Base-by-base conservation (phyloP, 129 eudicot species). In the Arctium minus region DNA sequence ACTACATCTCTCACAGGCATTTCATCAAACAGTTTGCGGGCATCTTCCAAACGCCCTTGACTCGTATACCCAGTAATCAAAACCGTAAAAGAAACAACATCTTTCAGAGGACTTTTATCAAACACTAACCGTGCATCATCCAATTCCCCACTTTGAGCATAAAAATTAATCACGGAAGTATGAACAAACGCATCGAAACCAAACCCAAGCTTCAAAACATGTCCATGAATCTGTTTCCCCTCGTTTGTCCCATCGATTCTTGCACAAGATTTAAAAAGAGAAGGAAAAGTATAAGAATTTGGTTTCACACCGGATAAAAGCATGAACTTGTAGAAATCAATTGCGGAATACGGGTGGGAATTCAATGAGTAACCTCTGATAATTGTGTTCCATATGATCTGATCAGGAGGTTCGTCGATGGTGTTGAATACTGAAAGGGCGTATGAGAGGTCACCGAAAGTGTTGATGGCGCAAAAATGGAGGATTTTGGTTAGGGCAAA, bases 1-100 rank as follows among this genome's bases (percentile, higher is more conserved):
- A 94, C 96, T 9, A 11, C 64, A 84, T 92, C 94, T 76, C 87
- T 90, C 39, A 65, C 86, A 64, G 82, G 86, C 97, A 94, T 92
- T 33, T 77, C 83, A 72, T 79, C 83, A 42, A 94, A 90, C 75
- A 90, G 80, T 81, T 81, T 80, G 75, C 76, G 83, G 0, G 92
- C 97, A 22, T 70, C 86, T 62, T 75, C 79, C 65, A 92, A 67
- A 37, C 77, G 69, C 33, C 91, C 87, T 15, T 86, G 82, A 70
- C 84, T 92, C 3, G 88, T 79, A 44, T 88, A 94, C 50, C 92
- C 92, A 1, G 89, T 87, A 29, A 92, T 89, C 84, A 94, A 87
- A 0, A 92, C 88, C 0, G 96, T 89, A 90, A 94, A 94, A 10
- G 90, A 74, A 78, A 87, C 90, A 87, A 89, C 86, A 78, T 91